Conservation (phyloP, 2,329 filamentous ascomycete species). For the Grosmannia huntii region DNA sequence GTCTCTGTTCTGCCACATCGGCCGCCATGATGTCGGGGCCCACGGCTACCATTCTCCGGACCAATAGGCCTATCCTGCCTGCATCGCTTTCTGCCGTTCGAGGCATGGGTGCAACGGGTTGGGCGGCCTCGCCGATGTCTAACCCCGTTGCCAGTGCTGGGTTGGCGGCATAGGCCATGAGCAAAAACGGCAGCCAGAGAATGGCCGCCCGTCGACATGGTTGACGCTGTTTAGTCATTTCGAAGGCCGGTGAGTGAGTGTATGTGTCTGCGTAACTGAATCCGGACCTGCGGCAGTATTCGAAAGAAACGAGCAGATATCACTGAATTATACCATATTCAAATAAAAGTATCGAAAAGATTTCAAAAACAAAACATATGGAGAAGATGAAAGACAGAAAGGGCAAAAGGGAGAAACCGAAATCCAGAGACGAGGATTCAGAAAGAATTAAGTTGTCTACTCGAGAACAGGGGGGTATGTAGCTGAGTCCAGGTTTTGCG, state of each 20-base stretch:
- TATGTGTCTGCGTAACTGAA: neutral
- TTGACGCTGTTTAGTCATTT: constrained; percentile 3
- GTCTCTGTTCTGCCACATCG: constrained; percentile 3
- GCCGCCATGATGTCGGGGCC: constrained; percentile 7
- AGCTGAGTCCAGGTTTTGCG: neutral
- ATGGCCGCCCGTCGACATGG: constrained; percentile 3
- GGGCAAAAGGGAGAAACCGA: neutral
- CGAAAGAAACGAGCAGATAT: neutral
- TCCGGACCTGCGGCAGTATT: neutral
- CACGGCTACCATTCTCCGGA: neutral
- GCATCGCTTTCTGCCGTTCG: neutral
- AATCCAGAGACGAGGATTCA: neutral
- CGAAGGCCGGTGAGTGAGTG: neutral
- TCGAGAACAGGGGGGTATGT: neutral
- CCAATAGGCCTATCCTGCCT: neutral
- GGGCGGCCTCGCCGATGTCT: neutral
- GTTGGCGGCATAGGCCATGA: constrained; percentile 2
- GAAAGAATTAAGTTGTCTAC: neutral
- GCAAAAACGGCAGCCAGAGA: constrained; percentile 14
- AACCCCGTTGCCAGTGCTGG: constrained; percentile 12
- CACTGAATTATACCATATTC: too few species aligned
- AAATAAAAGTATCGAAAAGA: neutral
- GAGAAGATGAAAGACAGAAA: neutral
- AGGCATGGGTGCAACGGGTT: neutral
- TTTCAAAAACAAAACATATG: too few species aligned